phyloP scores from a whole-genome alignment of 305 asterid genomes.

The Fraxinus platypoda region DNA sequence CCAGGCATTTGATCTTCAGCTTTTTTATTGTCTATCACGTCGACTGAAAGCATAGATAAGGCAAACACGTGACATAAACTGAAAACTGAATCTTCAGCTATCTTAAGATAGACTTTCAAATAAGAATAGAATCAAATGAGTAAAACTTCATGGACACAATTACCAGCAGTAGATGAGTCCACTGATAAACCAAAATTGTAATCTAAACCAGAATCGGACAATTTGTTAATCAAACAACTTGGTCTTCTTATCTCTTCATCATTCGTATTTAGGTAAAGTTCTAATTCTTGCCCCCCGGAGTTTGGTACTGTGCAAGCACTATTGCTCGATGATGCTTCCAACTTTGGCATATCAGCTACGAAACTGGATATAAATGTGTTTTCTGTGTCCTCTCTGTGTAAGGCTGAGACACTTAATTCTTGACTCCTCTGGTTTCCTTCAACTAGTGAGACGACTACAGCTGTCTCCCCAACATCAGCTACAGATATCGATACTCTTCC shows the following conservation, averaged over 20 bases:
- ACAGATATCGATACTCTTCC: conserved; percentile 74
- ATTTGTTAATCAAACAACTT: conserved; percentile 25
- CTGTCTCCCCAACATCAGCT: conserved; percentile 93
- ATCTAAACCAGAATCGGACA: conserved; percentile 42
- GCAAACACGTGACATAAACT: conserved; percentile 17
- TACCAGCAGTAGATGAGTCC: conserved; percentile 48
- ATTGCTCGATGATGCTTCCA: conserved; percentile 31
- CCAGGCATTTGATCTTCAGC: conserved; percentile 44
- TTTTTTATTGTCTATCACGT: conserved; percentile 28
- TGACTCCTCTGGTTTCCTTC: conserved; percentile 48
- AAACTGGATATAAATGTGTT: conserved; percentile 31
- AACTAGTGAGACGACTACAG: conserved; percentile 66
- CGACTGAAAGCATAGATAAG: conserved; percentile 28
- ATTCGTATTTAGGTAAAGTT: conserved; percentile 34
- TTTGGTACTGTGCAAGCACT: conserved; percentile 31
- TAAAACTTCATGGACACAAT: conserved; percentile 29
- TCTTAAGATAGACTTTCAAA: conserved; percentile 20
- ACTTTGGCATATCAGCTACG: conserved; percentile 29
- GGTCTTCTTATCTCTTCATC: conserved; percentile 27
- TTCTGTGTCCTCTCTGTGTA: conserved; percentile 32
- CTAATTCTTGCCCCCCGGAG: conserved; percentile 34
- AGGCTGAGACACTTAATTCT: conserved; percentile 37
- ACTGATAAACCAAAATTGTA: conserved; percentile 41
- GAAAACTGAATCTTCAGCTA: conserved; percentile 13
- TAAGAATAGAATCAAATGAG: conserved; percentile 22